Base-by-base conservation (phyloP, 495 filamentous ascomycete species). In the Penicillium canariense region DNA sequence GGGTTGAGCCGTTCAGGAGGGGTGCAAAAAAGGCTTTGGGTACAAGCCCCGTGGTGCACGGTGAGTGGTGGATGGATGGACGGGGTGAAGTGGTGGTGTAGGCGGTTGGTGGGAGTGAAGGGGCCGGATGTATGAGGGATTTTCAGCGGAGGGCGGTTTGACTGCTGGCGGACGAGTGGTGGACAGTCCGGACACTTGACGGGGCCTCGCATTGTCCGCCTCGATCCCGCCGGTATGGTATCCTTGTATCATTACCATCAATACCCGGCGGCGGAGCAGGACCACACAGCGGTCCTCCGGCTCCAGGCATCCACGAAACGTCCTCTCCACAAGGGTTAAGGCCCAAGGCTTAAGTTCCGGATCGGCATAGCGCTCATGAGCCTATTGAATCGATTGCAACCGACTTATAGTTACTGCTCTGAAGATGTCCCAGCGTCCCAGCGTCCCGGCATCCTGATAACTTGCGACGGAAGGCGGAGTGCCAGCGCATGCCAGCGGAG, bases 401-500 rank as follows among this genome's bases (percentile, higher is more conserved):
- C 36, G 10, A 4, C 4, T 17, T 22, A 22, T 22, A 30, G 14
- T 2, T 26, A 15, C 27, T 0, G 5, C n/a, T 17, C 28, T 17
- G 43, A 25, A 25, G 15, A 9, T 10, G 10, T 44, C 12, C 25
- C 5, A 30, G n/a, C 25, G 3, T 10, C 26, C 43, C 6, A 32
- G n/a, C 30, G 30, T 32, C 30, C 30, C 6, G 30, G 12, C n/a
- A n/a, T n/a, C 30, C 30, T 6, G 30, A 32, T 6, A 32, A 27
- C 4, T 25, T 26, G 40, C 7, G 25, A 27, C 28, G 11, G 25
- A 30, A 23, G 43, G 43, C 43, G 43, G 43, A 46, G 22, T 26
- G 40, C 50, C 60, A 59, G 48, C 40, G 31, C n/a, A 51, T 47
- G 15, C 32, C 65, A 62, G 69, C 69, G 69, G 69, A 74, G 64